Evolutionary conservation across 2,329 filamentous ascomycete species (phyloP).

Genomic region (Exophiala calicioides): DNA sequence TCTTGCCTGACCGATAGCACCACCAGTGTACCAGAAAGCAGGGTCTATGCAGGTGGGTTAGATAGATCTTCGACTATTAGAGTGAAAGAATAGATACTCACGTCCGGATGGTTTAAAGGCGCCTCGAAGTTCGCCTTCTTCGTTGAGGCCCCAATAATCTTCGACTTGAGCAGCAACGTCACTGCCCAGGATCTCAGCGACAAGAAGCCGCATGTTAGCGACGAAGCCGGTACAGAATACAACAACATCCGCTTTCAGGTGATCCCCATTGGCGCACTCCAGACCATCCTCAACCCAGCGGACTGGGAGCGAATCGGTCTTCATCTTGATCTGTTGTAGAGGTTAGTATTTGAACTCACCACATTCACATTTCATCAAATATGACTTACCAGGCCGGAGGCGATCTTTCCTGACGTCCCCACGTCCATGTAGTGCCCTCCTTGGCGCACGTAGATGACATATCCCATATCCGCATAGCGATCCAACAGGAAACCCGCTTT

Average conservation of each 20-base stretch:
- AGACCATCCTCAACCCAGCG: conserved; percentile 43
- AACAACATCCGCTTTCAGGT: conserved; percentile 48
- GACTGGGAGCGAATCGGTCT: conserved; percentile 39
- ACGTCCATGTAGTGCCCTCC: conserved; percentile 54
- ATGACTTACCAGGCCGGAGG: conserved; percentile 36
- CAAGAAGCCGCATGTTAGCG: conserved; percentile 43
- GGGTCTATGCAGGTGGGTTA: conserved; percentile 33
- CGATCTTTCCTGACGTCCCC: conserved; percentile 45
- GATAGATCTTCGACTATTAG: conserved; percentile 28
- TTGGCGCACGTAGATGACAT: conserved; percentile 45
- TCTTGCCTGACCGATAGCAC: conserved; percentile 43
- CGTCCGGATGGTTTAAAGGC: conserved; percentile 41
- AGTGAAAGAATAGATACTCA: conserved; percentile 33
- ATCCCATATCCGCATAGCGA: conserved; percentile 40
- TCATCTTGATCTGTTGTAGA: conserved; percentile 43
- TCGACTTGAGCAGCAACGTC: conserved; percentile 43
- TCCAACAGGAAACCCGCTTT: conserved; percentile 46
- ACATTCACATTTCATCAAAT: too few relatives aligned
- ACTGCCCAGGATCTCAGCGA: conserved; percentile 42
- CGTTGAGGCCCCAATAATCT: conserved; percentile 48
- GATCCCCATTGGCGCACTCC: conserved; percentile 43
- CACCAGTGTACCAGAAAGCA: conserved; percentile 48
- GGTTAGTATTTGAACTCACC: not conserved
- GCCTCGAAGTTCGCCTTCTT: conserved; percentile 50
- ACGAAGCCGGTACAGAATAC: conserved; percentile 52